Percentiles rank a stretch among this genome's conserved stretches.
Conservation (phyloP, 2,329 filamentous ascomycete genomes). For the Geoglossum cookeanum region DNA sequence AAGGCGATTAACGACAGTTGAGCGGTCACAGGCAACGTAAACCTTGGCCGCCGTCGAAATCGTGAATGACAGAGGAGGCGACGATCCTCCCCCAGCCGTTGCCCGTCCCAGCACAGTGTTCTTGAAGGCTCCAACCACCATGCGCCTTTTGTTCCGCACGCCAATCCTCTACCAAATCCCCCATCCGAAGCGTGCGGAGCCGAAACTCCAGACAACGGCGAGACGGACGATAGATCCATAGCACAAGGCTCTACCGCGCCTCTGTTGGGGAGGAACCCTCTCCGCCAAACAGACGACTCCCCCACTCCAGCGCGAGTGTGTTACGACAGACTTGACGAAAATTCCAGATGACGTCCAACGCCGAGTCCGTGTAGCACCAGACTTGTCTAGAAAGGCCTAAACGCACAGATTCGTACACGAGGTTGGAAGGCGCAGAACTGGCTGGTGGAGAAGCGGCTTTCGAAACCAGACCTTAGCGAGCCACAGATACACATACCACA, state of each 20-base stretch:
- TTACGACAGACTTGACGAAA: neutral
- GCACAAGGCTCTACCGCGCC: neutral
- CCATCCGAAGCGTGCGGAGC: neutral
- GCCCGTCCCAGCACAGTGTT: neutral
- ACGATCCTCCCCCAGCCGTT: neutral
- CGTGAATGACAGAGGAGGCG: neutral
- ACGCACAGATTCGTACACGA: neutral
- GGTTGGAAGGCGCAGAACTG: neutral
- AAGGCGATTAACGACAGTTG: neutral
- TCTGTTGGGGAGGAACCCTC: neutral
- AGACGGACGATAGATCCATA: neutral
- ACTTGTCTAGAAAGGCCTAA: neutral
- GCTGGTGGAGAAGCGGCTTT: neutral
- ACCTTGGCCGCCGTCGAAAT: neutral
- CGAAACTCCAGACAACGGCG: neutral
- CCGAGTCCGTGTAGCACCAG: neutral
- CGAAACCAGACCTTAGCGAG: neutral
- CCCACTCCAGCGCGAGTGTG: neutral
- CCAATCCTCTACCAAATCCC: neutral
- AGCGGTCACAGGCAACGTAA: neutral
- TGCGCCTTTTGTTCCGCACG: neutral
- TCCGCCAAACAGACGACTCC: neutral
- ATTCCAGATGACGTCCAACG: neutral
- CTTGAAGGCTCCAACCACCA: neutral
- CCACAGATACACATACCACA: neutral